phyloP scores from a whole-genome alignment of 257 asterid species.

The Coffea eugenioides region DNA sequence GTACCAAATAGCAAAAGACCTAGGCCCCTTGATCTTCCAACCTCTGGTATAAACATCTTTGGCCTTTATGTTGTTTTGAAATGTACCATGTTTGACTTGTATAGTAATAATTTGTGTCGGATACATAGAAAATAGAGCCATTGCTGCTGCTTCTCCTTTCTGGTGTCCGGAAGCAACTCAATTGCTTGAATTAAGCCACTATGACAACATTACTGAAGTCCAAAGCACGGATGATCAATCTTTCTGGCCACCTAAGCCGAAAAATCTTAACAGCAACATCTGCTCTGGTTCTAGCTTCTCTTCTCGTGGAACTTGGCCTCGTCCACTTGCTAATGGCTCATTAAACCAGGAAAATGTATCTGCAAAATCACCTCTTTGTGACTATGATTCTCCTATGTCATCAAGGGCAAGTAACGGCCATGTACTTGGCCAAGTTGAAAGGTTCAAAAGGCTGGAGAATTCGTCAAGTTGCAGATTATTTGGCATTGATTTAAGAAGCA shows the following conservation, averaged over 20 bases:
- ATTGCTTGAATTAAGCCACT: slow-evolving; percentile 38
- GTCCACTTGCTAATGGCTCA: slow-evolving; percentile 31
- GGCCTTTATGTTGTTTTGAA: slow-evolving; percentile 6
- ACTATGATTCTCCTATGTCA: slow-evolving; percentile 47
- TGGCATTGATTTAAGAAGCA: slow-evolving; percentile 71
- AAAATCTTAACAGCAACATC: slow-evolving; percentile 25
- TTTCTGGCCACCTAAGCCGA: slow-evolving; percentile 50
- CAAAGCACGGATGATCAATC: slow-evolving; percentile 37
- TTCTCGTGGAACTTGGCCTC: slow-evolving; percentile 38
- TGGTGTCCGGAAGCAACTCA: slow-evolving; percentile 41
- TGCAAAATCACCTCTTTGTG: slow-evolving; percentile 27
- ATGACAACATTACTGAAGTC: slow-evolving; percentile 29
- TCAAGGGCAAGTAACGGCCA: slow-evolving; percentile 40
- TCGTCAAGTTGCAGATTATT: slow-evolving; percentile 54
- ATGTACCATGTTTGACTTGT: neutral
- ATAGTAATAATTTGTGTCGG: slow-evolving; percentile 11
- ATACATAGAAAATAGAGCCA: slow-evolving; percentile 33
- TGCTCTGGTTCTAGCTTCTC: slow-evolving; percentile 20
- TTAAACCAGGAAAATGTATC: slow-evolving; percentile 32
- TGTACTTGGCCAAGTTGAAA: slow-evolving; percentile 35
- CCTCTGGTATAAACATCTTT: slow-evolving; percentile 35
- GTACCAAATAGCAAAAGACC: slow-evolving; percentile 58
- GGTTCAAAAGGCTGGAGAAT: slow-evolving; percentile 36
- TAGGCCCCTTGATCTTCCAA: slow-evolving; percentile 58
- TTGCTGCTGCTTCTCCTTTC: slow-evolving; percentile 41